These are phyloP conservation scores for Suillus cothurnatus DNA, from an alignment of 768 basidiomycete genomes.

Conservation along the genomic window DNA sequence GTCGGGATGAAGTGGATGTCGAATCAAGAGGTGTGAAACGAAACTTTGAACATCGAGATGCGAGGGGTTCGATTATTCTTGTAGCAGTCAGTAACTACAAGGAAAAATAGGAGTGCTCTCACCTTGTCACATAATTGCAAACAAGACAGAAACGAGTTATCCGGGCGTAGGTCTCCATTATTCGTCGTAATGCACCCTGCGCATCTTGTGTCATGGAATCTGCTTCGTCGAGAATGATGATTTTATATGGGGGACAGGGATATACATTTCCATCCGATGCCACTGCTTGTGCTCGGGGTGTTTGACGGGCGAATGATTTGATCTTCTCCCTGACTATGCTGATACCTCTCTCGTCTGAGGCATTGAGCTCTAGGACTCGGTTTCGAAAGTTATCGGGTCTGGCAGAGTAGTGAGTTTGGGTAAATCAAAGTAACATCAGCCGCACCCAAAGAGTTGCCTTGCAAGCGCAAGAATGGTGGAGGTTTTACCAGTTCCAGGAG, in stretches of 20 bases:
- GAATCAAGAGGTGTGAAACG: conserved; percentile 93
- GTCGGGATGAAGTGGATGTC: conserved; percentile 69
- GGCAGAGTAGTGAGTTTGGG: conserved; percentile 7
- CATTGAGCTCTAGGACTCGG: conserved; percentile 95
- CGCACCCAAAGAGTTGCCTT: conserved; percentile 91
- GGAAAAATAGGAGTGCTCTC: conserved; percentile 21
- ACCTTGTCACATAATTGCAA: conserved; percentile 99
- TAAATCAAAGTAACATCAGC: conserved; percentile 7
- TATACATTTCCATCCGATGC: conserved; percentile 83
- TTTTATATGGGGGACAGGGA: conserved; percentile 98
- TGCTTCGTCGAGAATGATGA: conserved; percentile 97
- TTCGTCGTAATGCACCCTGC: conserved; percentile 93
- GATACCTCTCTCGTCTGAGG: conserved; percentile 98
- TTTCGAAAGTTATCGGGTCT: conserved; percentile 94
- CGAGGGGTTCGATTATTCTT: conserved; percentile 97
- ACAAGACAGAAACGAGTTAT: conserved; percentile 98
- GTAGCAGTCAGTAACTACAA: conserved; percentile 7
- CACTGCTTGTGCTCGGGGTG: conserved; percentile 74
- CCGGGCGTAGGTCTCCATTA: conserved; percentile 98
- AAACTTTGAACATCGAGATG: conserved; percentile 99
- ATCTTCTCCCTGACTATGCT: conserved; percentile 97
- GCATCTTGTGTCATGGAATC: conserved; percentile 99
- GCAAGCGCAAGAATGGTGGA: conserved; percentile 95
- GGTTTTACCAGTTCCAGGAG: conserved; percentile 98
- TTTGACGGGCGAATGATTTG: conserved; percentile 95